Evolutionary conservation across 345 rosid genomes (phyloP), one percentile per base, ranked within the genome.

Genomic region (Cardamine chenopodiifolia): DNA sequence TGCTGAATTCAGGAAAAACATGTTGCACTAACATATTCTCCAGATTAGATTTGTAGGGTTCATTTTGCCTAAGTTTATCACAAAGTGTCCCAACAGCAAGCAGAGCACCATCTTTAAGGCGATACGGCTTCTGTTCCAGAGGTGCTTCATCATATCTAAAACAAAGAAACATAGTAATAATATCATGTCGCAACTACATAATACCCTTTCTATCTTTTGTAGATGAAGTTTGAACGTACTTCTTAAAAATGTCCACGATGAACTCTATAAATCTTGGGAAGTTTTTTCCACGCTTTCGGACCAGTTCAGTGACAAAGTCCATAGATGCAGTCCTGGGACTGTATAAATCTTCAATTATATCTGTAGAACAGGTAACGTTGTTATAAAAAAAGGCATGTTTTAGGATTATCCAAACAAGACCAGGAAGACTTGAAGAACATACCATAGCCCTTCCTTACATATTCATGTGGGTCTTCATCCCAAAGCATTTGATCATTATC

Each of bases 391-490:
- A 1, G 6, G 57, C 28, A 39, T 50, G 50, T 42, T 56, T 49
- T 23, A 50, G 28, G 18, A 44, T 48, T 52, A 65, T 50, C 73
- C 55, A 37, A 20, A 48, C 47, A 56, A 57, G 32, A 56, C 19
- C 5, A 59, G 40, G 68, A 58, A 58, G 57, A 66, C 58, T 68
- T 66, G 4, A 13, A 25, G 31, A 59, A 79, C 98, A 84, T 83
- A 96, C 99, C 99, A 81, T 96, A 96, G 60, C 99, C 99, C 86
- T 96, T 96, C 83, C 99, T 88, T 49, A 96, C 98, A 80, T 96
- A 96, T 82, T 96, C 99, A 66, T 96, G 98, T 1, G 99, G 98
- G 70, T 96, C 99, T 85, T 96, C 99, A 62, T 92, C 99, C 99
- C 99, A 96, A 71, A 96, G 99, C 81, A 88, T 85, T 84, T 96